Conservation (phyloP, 371 early-diverging fungal genomes). For the Lichtheimia ramosa region DNA sequence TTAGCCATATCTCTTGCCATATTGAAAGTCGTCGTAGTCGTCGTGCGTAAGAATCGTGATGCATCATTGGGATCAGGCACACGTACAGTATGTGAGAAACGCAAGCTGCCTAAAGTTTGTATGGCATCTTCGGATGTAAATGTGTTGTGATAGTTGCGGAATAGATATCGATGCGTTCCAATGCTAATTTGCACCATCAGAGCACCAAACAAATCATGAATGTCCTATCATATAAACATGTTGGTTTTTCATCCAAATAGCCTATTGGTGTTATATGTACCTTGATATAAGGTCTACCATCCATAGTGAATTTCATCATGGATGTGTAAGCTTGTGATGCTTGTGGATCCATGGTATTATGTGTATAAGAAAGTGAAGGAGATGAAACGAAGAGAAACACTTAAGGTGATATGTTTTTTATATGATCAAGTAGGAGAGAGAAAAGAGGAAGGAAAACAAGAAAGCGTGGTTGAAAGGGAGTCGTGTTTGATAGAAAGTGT, state of each 20-base stretch:
- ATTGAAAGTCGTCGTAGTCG: constrained; percentile 62
- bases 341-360: constrained; percentile 24
- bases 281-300: constrained; percentile 49
- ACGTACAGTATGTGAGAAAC: constrained; percentile 57
- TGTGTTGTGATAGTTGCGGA: constrained; percentile 55
- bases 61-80: constrained; percentile 59
- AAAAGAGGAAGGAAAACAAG: constrained; percentile 10
- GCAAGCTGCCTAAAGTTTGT: constrained; percentile 47
- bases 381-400: no score
- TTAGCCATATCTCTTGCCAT: constrained; percentile 65
- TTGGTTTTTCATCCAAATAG: background rate
- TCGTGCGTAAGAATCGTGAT: constrained; percentile 41
- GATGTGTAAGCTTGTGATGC: constrained; percentile 49
- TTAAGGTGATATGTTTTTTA: background rate
- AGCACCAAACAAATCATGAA: constrained; percentile 65
- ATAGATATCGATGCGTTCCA: constrained; percentile 54
- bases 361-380: background rate
- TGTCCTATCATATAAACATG: constrained; percentile 35
- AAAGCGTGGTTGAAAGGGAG: background rate
- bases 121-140: constrained; percentile 63
- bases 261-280: constrained; percentile 11
- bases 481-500: no score
- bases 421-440: constrained; percentile 2
- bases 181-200: constrained; percentile 58
- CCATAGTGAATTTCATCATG: constrained; percentile 52